phyloP scores from a whole-genome alignment of 306 rosid genomes.

The Cercis canadensis region DNA sequence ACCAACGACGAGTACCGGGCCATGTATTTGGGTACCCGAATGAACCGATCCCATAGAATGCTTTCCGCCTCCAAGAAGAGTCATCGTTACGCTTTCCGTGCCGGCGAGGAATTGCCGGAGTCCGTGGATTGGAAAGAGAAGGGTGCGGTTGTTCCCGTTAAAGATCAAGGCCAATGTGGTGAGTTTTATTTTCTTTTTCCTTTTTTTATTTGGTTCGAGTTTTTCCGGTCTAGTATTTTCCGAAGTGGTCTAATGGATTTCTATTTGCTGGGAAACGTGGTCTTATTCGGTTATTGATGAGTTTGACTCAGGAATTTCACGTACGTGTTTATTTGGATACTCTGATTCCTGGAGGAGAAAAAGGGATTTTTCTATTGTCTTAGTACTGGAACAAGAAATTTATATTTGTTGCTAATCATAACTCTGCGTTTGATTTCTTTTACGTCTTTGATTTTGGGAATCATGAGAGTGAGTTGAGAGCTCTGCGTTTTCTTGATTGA shows the following conservation, averaged over 20 bases:
- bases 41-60: slow-evolving; percentile 13
- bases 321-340: not conserved
- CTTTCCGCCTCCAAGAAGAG: slow-evolving; percentile 39
- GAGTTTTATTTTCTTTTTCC: slow-evolving; percentile 18
- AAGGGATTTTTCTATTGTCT: not conserved
- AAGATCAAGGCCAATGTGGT: slow-evolving; percentile 98
- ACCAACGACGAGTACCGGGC: slow-evolving; percentile 74
- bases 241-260: too few relatives aligned
- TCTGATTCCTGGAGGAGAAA: not conserved
- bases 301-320: not conserved
- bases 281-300: not conserved
- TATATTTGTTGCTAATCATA: too few relatives aligned
- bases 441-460: too few relatives aligned
- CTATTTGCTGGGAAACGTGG: too few relatives aligned
- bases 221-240: too few relatives aligned
- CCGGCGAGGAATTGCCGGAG: slow-evolving; percentile 63
- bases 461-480: too few relatives aligned
- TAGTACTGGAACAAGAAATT: not conserved
- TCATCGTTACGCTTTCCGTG: slow-evolving; percentile 51
- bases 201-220: not conserved
- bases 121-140: slow-evolving; percentile 78
- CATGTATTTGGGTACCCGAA: slow-evolving; percentile 46
- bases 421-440: too few relatives aligned
- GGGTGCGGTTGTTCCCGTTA: slow-evolving; percentile 74
- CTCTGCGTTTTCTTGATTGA: not conserved